phyloP scores from a whole-genome alignment of 2,329 filamentous ascomycete species.

The Pseudocercospora pini-densiflorae region DNA sequence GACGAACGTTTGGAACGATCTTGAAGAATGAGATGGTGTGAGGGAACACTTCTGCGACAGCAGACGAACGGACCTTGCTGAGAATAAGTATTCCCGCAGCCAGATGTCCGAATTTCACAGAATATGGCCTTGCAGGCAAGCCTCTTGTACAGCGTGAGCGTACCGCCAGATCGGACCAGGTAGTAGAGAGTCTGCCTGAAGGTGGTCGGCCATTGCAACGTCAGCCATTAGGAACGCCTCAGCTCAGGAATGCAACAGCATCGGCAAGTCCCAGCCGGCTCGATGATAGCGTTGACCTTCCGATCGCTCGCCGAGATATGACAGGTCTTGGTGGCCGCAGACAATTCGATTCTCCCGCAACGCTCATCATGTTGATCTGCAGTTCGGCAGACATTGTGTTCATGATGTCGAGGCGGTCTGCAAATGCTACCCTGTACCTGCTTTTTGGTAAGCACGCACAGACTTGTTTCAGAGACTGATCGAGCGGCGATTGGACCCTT shows the following conservation, averaged over 20 bases:
- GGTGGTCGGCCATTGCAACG: constrained; percentile 30
- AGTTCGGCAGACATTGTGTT: constrained; percentile 20
- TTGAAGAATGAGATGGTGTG: constrained; percentile 32
- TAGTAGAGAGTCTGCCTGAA: constrained; percentile 21
- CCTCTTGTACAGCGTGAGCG: constrained; percentile 31
- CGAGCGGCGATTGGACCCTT: constrained; percentile 34
- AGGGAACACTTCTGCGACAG: constrained; percentile 24
- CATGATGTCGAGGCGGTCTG: constrained; percentile 33
- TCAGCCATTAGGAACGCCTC: constrained; percentile 35
- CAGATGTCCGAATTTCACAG: constrained; percentile 21
- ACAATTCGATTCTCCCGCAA: constrained; percentile 25
- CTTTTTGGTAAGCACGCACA: constrained; percentile 29
- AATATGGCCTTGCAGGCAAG: constrained; percentile 30
- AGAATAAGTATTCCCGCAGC: constrained; percentile 38
- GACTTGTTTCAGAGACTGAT: constrained; percentile 36
- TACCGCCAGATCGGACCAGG: constrained; percentile 31
- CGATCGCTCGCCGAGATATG: constrained; percentile 15
- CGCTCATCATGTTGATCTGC: constrained; percentile 10
- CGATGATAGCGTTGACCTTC: constrained; percentile 8
- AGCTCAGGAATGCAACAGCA: constrained; percentile 36
- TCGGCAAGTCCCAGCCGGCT: constrained; percentile 20
- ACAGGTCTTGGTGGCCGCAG: constrained; percentile 17
- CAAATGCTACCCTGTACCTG: constrained; percentile 28
- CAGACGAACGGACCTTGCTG: constrained; percentile 31
- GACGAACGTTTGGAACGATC: constrained; percentile 19